Percentiles rank a stretch among this genome's conserved stretches.
phyloP scores from a whole-genome alignment of 2,329 filamentous ascomycete genomes.

The Trichoderma sp. region DNA sequence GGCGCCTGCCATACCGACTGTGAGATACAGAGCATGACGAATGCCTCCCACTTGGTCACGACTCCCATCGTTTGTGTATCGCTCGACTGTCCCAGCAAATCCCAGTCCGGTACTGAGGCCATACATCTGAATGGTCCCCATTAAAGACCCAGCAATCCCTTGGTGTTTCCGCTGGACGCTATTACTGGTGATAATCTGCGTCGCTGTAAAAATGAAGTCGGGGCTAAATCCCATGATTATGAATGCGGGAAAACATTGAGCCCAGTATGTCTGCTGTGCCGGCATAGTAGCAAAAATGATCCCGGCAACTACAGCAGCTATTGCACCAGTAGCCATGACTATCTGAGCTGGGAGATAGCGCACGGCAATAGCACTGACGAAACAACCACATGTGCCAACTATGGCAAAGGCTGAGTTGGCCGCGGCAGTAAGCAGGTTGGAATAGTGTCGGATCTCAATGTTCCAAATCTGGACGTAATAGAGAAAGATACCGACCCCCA shows the following conservation, averaged over 20 bases:
- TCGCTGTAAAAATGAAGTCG: slow-evolving; percentile 53
- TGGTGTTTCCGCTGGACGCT: slow-evolving; percentile 50
- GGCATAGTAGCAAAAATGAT: slow-evolving; percentile 45
- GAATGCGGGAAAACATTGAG: slow-evolving; percentile 44
- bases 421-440: slow-evolving; percentile 42
- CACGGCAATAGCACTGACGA: slow-evolving; percentile 47
- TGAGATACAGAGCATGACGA: slow-evolving; percentile 46
- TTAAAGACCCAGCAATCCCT: slow-evolving; percentile 52
- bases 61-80: slow-evolving; percentile 24
- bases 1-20: slow-evolving; percentile 38
- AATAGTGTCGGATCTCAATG: slow-evolving; percentile 45
- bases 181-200: slow-evolving; percentile 57
- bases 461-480: slow-evolving; percentile 53
- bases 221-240: slow-evolving; percentile 43
- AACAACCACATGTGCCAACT: slow-evolving; percentile 41
- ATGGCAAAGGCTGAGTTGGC: slow-evolving; percentile 46
- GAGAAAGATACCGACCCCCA: slow-evolving; percentile 49
- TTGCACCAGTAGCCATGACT: slow-evolving; percentile 49
- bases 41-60: slow-evolving; percentile 37
- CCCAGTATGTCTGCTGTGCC: slow-evolving; percentile 44
- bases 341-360: slow-evolving; percentile 49
- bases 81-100: slow-evolving; percentile 40
- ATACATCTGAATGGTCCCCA: slow-evolving; percentile 44
- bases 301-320: slow-evolving; percentile 28
- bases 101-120: slow-evolving; percentile 38